Evolutionary conservation across 192 early-diverging fungal genomes (phyloP), one percentile per base, ranked within the genome.

Genomic region (Polychytrium aggregatum): DNA sequence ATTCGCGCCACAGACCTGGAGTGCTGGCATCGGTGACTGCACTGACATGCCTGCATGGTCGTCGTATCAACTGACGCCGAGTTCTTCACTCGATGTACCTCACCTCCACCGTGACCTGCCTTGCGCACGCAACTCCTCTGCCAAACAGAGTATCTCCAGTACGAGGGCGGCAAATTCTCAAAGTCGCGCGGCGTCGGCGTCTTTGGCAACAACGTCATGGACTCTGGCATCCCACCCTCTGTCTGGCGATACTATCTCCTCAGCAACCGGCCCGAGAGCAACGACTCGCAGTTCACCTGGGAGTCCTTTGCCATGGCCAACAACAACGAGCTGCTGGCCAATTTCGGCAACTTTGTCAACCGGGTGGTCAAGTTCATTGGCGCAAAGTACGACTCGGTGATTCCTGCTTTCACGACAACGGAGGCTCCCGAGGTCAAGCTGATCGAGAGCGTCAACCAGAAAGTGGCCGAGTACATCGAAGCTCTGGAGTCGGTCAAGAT

Each of bases 211-310:
- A 89, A 91, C 68, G 92, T 87, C 17, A 78, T 78, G 43, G 86
- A 90, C 8, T 86, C 87, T 18, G 87, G 88, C 27, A 83, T 97
- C 47, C 82, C 90, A 4, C 70, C 85, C 27, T 85, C 87, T 25
- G 93, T 97, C 20, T 99, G 91, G 90, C 85, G 96, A 50, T 99
- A 99, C 76, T 97, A 84, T 63, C 76, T 99, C 20, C 71, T 98
- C 39, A 71, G 82, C 20, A 86, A 76, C 71, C 87, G 96, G 24
- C 96, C 96, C 21, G 96, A 98, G 61, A 76, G 86, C 1, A 72
- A 72, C 46, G 96, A 98, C 63, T 83, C 86, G 3, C 70, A 88
- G 55, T 97, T 96, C 60, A 78, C 86, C 5, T 98, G 96, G 96
- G 74, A 65, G 53, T 86, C 85, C 42, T 92, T 98, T 57, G 84